Evolutionary conservation across 2,329 filamentous ascomycete genomes (phyloP).

Genomic region (Stachybotrys echinatus): DNA sequence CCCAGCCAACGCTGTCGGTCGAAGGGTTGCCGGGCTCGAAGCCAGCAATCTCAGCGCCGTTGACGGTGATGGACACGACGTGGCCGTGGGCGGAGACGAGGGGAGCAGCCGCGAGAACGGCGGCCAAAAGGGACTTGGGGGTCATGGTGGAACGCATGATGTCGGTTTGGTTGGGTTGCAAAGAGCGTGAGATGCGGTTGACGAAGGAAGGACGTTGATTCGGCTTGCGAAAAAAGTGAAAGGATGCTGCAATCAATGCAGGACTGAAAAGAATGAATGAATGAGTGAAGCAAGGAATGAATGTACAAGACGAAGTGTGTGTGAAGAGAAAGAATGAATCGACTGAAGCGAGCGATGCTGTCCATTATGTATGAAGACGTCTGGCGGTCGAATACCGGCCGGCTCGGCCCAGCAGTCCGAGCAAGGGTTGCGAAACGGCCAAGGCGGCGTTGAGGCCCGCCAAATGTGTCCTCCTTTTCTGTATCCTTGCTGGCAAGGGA

Average conservation of each 20-base stretch:
- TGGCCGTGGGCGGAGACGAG: conserved; percentile 1
- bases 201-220: neutral
- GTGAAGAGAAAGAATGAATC: neutral
- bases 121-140: neutral
- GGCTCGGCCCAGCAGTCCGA: neutral
- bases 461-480: no score
- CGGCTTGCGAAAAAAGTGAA: neutral
- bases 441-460: no score
- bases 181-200: neutral
- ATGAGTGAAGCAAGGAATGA: conserved; percentile 1
- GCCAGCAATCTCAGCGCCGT: neutral
- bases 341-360: neutral
- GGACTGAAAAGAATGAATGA: neutral
- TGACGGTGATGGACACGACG: neutral
- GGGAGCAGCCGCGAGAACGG: conserved; percentile 1
- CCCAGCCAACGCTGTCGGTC: conserved; percentile 1
- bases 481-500: no score
- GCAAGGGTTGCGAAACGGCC: no score
- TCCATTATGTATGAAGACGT: neutral
- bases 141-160: conserved; percentile 1
- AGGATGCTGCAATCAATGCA: neutral
- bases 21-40: conserved; percentile 2
- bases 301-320: conserved; percentile 1
- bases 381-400: neutral
- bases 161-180: neutral